These are phyloP conservation scores for Starmerella apicola DNA, from an alignment of 805 yeast genomes.

Conservation along the genomic window DNA sequence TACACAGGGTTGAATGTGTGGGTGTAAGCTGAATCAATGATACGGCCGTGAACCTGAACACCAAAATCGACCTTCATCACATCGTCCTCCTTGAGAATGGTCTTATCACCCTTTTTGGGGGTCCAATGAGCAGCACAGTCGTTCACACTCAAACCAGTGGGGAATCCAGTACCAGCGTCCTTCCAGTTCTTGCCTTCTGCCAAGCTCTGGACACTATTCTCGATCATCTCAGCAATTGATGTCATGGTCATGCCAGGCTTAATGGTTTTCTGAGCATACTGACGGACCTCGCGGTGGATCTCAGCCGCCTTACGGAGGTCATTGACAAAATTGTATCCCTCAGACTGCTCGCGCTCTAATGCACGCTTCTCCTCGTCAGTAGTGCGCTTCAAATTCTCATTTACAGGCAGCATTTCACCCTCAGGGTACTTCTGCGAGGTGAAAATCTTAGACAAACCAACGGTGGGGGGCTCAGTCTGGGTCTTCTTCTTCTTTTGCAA, in stretches of 20 bases:
- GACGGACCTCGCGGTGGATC: conserved; percentile 82
- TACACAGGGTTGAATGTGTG: conserved; percentile 58
- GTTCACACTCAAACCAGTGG: conserved; percentile 91
- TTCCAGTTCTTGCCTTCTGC: conserved; percentile 46
- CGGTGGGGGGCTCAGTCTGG: conserved; percentile 38
- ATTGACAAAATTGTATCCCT: conserved; percentile 39
- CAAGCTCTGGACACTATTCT: conserved; percentile 65
- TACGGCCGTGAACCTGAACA: conserved; percentile 88
- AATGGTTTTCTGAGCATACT: conserved; percentile 57
- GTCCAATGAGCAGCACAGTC: conserved; percentile 97
- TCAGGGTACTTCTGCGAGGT: conserved; percentile 40
- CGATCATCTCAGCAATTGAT: conserved; percentile 81
- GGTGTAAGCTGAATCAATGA: conserved; percentile 92
- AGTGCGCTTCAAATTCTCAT: conserved; percentile 38
- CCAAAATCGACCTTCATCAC: conserved; percentile 96
- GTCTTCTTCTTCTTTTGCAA: conserved; percentile 44
- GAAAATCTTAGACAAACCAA: conserved; percentile 53
- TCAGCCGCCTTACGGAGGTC: conserved; percentile 95
- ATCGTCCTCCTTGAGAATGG: conserved; percentile 70
- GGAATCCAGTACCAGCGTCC: conserved; percentile 87
- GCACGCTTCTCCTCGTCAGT: conserved; percentile 81
- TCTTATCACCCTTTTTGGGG: conserved; percentile 87
- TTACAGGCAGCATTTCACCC: conserved; percentile 18
- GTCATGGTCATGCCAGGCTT: conserved; percentile 88
- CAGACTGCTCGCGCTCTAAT: conserved; percentile 46